Evolutionary conservation across 257 asterid genomes (phyloP), one percentile per base, ranked within the genome.

Genomic region (Rhazya stricta): DNA sequence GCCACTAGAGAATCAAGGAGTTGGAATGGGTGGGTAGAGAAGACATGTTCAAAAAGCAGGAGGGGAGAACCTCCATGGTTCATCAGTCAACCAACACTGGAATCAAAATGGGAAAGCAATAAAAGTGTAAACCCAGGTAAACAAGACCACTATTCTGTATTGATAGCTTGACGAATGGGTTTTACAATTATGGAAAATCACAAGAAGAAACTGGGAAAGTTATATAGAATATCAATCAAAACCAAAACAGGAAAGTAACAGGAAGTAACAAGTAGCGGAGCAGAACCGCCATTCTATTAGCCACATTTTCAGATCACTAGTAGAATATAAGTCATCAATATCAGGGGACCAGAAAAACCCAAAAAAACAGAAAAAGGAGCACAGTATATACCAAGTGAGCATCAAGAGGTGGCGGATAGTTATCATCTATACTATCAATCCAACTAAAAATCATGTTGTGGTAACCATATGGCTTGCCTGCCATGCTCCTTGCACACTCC

Each of bases 361-460:
- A 15, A 6, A 19, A 12, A 41, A 12, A 29, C 41, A 67, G 25
- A 61, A 2, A 9, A n/a, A n/a, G n/a, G n/a, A 18, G 25, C 19
- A 9, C 10, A 25, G 5, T 29, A 70, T 76, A 39, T 91, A 95
- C 98, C 98, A 95, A 91, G 97, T 95, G 99, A 91, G 99, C 96
- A 92, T 95, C 98, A 74, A 95, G 87, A 78, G 99, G 98, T 19
- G 99, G 99, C 16, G 99, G 99, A 67, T 87, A 95, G 82, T 95
- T 95, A 75, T 95, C 96, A 34, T 89, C 84, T 69, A 92, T 89
- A n/a, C 98, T 91, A 84, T 95, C 98, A 67, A 92, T 92, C 99
- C 99, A 95, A 85, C 99, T 95, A 84, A 95, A 95, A 78, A 95
- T 95, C 98, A 95, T 92, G 91, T 95, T 95, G 83, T 95, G 99